phyloP scores from a whole-genome alignment of 148 eudicot species.

The Amaranthus hypochondriacus region DNA sequence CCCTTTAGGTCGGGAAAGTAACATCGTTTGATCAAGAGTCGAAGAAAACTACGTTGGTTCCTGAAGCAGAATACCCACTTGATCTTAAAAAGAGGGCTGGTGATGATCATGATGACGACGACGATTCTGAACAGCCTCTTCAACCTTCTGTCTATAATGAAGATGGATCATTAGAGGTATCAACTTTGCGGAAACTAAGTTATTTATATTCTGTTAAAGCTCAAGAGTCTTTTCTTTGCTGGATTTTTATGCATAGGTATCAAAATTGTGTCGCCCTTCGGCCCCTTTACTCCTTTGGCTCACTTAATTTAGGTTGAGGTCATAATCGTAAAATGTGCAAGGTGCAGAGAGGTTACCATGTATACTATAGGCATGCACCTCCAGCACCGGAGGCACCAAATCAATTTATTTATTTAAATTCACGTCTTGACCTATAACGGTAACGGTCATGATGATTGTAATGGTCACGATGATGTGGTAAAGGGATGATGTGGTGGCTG shows the following conservation, averaged over 20 bases:
- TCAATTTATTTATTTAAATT: too few relatives aligned
- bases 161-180: slow-evolving; percentile 96
- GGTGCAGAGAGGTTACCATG: too few relatives aligned
- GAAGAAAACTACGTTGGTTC: slow-evolving; percentile 41
- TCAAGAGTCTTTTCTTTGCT: neutral
- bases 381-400: too few relatives aligned
- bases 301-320: too few relatives aligned
- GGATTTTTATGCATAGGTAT: neutral
- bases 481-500: too few relatives aligned
- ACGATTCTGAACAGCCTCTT: slow-evolving; percentile 36
- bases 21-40: slow-evolving; percentile 42
- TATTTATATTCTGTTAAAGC: neutral
- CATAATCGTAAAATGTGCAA: too few relatives aligned
- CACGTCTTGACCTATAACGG: too few relatives aligned
- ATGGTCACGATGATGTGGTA: too few relatives aligned
- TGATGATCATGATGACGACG: slow-evolving; percentile 39
- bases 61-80: slow-evolving; percentile 71
- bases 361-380: too few relatives aligned
- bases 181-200: neutral
- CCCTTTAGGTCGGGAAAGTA: slow-evolving; percentile 68
- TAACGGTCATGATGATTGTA: too few relatives aligned
- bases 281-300: too few relatives aligned
- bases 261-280: neutral
- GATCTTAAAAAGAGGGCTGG: slow-evolving; percentile 33
- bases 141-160: slow-evolving; percentile 59